Evolutionary conservation across 2,329 filamentous ascomycete species (phyloP), one percentile per base, ranked within the genome.

Genomic region (Epichloe baconii): DNA sequence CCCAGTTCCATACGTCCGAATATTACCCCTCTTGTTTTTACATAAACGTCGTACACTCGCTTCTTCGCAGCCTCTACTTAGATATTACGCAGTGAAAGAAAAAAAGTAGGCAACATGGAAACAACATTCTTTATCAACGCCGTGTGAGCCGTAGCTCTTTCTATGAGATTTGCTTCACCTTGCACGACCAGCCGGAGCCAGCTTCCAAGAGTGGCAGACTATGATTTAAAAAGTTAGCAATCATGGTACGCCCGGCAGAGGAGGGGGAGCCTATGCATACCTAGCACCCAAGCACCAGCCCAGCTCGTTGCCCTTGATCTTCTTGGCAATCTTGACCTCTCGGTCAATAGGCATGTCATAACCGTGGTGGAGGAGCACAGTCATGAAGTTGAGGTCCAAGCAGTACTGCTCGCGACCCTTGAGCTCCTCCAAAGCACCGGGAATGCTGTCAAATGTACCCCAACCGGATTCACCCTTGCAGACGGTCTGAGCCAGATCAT

Each of bases 261-360:
- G n/a, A 19, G 3, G 35, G 35, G 45, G 37, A 43, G 6, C n/a
- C 23, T 38, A 50, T 23, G 63, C 83, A 72, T 74, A 93, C 88
- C 88, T 95, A 57, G 93, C 93, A 68, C 93, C 93, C 63, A 98
- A 76, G 72, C 91, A 97, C 93, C 93, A 98, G 40, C 93, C 93
- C 61, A 98, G 72, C 73, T 98, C 94, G 67, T 96, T 96, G 52
- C 83, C 83, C 73, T 94, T 91, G 64, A 98, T 95, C 78, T 96
- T 95, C 85, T 98, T 98, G 54, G 91, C 93, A 64, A 96, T 95
- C 76, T 87, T 91, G 58, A 98, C 89, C 69, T 98, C 93, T 40
- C 94, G 80, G 59, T 95, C 88, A 61, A 97, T 83, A 4, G 91
- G 91, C 88, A 98, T 96, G 59, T 97, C 93, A 63, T 98, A 98